A percentile compares a stretch with the other conserved stretches of the same genome.
phyloP scores from a whole-genome alignment of 2,329 filamentous ascomycete species.

The Parascedosporium putredinis region DNA sequence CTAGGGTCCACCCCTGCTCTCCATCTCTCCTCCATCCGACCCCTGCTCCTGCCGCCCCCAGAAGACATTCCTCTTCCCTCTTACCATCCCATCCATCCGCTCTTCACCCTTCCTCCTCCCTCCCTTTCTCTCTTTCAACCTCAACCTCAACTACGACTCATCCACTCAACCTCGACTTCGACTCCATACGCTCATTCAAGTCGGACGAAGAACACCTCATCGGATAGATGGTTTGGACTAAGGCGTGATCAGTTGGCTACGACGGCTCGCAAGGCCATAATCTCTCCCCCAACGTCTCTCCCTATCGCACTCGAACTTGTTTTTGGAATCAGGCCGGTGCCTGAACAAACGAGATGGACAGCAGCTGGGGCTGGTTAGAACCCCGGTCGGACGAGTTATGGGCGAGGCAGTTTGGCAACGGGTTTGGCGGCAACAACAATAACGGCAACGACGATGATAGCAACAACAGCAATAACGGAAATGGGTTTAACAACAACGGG shows the following conservation, averaged over 20 bases:
- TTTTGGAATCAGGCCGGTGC: background rate
- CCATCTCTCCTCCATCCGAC: slow-evolving; percentile 11
- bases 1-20: slow-evolving; percentile 5
- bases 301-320: background rate
- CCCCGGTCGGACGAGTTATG: slow-evolving; percentile 11
- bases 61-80: slow-evolving; percentile 17
- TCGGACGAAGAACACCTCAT: slow-evolving; percentile 13
- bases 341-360: slow-evolving; percentile 9
- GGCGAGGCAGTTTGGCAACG: slow-evolving; percentile 8
- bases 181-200: slow-evolving; percentile 1
- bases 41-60: slow-evolving; percentile 14
- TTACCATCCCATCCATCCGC: slow-evolving; percentile 4
- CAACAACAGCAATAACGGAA: slow-evolving; percentile 10
- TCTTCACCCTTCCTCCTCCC: slow-evolving; percentile 3
- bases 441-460: slow-evolving; percentile 17
- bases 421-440: slow-evolving; percentile 13
- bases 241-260: slow-evolving; percentile 24
- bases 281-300: background rate
- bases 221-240: slow-evolving; percentile 27
- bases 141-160: background rate
- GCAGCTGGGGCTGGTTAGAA: slow-evolving; percentile 14
- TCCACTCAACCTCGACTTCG: background rate
- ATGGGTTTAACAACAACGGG: background rate
- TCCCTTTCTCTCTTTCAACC: slow-evolving; percentile 1
- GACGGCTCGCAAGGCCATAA: slow-evolving; percentile 15